These are phyloP conservation scores for Prunus persica DNA, from an alignment of 306 rosid genomes.

Conservation along the genomic window DNA sequence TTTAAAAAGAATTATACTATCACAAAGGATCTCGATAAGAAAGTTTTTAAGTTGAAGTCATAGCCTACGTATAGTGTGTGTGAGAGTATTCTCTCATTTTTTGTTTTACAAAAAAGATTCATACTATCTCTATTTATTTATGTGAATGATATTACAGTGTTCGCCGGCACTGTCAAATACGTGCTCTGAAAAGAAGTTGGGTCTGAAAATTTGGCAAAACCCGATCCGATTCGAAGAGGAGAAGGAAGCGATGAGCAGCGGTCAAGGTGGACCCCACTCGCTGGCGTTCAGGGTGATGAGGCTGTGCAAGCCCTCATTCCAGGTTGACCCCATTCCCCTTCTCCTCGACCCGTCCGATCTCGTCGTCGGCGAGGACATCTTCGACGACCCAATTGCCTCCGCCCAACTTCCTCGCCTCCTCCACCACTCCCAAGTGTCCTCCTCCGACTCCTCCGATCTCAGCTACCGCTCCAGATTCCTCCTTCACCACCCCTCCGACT, in stretches of 20 bases:
- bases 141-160: no score
- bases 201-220: neutral
- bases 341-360: constrained; percentile 80
- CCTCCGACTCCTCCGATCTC: constrained; percentile 53
- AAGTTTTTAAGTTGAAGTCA: accelerated
- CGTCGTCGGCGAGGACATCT: constrained; percentile 78
- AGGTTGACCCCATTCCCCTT: constrained; percentile 72
- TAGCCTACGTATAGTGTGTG: no score
- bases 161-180: no score
- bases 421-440: constrained; percentile 4
- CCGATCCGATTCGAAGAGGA: neutral
- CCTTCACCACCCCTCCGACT: constrained; percentile 65
- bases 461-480: constrained; percentile 66
- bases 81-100: no score
- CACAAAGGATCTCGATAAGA: accelerated
- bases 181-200: no score
- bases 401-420: constrained; percentile 38
- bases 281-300: constrained; percentile 92
- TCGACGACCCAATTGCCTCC: constrained; percentile 68
- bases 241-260: constrained; percentile 34
- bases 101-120: no score
- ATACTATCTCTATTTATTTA: no score
- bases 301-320: constrained; percentile 84
- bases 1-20: no score
- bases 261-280: constrained; percentile 58